A percentile compares a stretch with the other conserved stretches of the same genome.
Conservation (phyloP, 2,329 filamentous ascomycete genomes). For the Aspergillus fumigatiaffinis region DNA sequence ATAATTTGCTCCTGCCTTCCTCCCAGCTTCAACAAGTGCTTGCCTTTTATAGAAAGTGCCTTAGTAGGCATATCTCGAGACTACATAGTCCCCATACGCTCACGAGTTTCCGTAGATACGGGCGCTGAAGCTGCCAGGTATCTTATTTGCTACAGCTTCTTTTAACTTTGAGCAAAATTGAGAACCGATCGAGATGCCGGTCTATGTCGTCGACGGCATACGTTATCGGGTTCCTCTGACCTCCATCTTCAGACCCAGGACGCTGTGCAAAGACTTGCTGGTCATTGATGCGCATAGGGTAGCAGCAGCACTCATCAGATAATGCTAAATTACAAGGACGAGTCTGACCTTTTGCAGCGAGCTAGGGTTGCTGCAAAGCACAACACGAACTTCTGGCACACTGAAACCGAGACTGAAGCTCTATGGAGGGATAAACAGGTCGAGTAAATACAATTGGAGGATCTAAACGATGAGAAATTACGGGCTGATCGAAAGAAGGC, state of each 20-base stretch:
- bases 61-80: too few species aligned
- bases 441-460: not conserved
- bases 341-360: not conserved
- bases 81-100: too few species aligned
- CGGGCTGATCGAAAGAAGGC: not conserved
- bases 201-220: constrained; percentile 11
- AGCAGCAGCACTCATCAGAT: not conserved
- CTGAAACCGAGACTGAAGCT: not conserved
- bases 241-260: constrained; percentile 3
- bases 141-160: not conserved
- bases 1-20: too few species aligned
- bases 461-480: not conserved
- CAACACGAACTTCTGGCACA: not conserved
- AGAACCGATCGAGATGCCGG: constrained; percentile 9
- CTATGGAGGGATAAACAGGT: constrained; percentile 33
- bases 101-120: too few species aligned
- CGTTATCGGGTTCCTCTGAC: constrained; percentile 8
- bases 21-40: too few species aligned
- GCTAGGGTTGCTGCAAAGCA: not conserved
- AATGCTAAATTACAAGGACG: not conserved
- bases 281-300: not conserved
- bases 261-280: constrained; percentile 1
- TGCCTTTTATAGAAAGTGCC: too few species aligned
- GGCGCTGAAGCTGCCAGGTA: not conserved
- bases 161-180: not conserved